Conservation (phyloP, 495 filamentous ascomycete genomes). For the Xylaria scruposa region DNA sequence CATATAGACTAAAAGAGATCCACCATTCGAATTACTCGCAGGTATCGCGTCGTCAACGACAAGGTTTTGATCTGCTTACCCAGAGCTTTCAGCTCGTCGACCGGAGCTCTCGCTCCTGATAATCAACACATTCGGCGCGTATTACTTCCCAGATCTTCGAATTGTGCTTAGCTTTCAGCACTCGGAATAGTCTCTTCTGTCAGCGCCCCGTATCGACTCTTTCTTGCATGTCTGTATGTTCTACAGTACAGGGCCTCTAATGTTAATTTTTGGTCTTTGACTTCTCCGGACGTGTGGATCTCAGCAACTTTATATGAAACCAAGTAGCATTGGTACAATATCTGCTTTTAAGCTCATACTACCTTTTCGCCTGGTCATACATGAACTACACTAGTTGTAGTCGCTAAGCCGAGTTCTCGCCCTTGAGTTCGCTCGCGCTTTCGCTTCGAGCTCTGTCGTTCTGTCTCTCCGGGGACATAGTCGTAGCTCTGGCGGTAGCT, state of each 20-base stretch:
- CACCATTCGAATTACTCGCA: neutral
- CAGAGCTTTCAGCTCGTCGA: neutral
- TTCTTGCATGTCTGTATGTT: neutral
- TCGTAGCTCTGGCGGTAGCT: slow-evolving; percentile 44
- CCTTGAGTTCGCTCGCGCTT: neutral
- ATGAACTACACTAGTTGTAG: neutral
- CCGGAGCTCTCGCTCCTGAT: neutral
- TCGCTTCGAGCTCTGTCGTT: neutral
- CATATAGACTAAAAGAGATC: neutral
- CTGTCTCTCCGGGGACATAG: slow-evolving; percentile 27
- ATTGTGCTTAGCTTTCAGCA: neutral
- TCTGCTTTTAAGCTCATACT: slow-evolving; percentile 1
- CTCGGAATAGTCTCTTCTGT: slow-evolving; percentile 4
- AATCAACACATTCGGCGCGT: slow-evolving; percentile 14
- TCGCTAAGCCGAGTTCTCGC: slow-evolving; percentile 18
- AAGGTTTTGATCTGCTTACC: neutral
- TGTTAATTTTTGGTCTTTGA: slow-evolving; percentile 1
- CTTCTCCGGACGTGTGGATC: slow-evolving; percentile 2
- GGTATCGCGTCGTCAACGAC: neutral
- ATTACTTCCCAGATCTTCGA: neutral
- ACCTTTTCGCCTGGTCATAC: neutral
- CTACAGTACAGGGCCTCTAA: neutral
- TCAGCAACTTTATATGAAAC: neutral
- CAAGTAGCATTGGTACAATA: neutral
- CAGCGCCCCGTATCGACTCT: neutral